These are phyloP conservation scores for Monsonia emarginata DNA, from an alignment of 441 rosid species.

Conservation along the genomic window DNA sequence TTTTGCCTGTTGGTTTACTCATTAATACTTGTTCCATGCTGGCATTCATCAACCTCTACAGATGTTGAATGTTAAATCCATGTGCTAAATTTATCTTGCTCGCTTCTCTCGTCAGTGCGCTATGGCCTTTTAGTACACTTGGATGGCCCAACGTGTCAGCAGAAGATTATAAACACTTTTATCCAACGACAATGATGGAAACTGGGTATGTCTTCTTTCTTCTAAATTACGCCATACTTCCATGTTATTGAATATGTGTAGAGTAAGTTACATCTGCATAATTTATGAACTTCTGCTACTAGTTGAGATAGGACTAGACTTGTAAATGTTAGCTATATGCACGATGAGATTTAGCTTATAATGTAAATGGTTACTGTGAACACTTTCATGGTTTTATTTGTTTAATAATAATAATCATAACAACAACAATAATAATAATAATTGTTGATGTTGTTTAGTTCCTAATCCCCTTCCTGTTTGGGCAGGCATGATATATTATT, in stretches of 20 bases:
- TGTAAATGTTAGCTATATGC: not conserved
- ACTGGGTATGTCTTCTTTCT: conserved; percentile 55
- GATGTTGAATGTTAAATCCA: conserved; percentile 9
- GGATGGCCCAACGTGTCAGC: conserved; percentile 88
- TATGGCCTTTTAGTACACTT: conserved; percentile 98
- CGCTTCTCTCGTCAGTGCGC: conserved; percentile 40
- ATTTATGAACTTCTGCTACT: not conserved
- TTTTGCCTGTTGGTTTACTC: not conserved
- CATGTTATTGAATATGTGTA: not conserved
- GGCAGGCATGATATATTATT: conserved; percentile 93
- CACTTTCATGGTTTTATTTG: not conserved
- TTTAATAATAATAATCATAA: not conserved
- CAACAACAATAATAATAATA: conserved; percentile 8
- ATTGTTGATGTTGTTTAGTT: conserved; percentile 15
- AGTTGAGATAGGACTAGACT: not conserved
- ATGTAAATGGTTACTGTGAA: not conserved
- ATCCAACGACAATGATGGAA: conserved; percentile 89
- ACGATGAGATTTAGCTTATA: not conserved
- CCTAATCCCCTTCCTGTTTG: conserved; percentile 25
- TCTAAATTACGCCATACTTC: conserved; percentile 11
- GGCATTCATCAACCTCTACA: not conserved
- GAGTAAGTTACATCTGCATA: not conserved
- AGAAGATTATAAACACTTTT: conserved; percentile 69
- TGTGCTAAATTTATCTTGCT: conserved; percentile 15
- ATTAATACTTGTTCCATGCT: not conserved